Evolutionary conservation across 2,329 filamentous ascomycete species (phyloP), one percentile per base, ranked within the genome.

Genomic region (Immersiporthe knoxdaviesiana): DNA sequence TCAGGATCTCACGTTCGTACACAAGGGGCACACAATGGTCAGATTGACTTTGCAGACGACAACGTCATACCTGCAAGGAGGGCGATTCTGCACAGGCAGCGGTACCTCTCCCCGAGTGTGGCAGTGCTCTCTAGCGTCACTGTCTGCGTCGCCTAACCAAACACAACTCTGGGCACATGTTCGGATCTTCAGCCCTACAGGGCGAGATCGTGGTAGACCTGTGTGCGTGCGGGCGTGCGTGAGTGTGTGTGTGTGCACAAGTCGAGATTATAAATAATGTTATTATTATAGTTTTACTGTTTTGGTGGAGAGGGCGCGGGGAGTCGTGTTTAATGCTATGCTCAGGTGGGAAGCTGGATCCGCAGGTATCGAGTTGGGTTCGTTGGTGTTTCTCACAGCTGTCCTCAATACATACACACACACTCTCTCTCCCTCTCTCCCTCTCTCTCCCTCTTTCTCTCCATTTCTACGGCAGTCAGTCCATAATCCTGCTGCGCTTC

Each of bases 91-190:
- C 6, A 37, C 60, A 54, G 62, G 59, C 32, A 66, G 64, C n/a
- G 63, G 68, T 70, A 63, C 70, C 27, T 6, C 18, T 47, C 47
- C 66, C 52, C 56, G 32, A 72, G 50, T 41, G 70, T 70, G 70
- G 70, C 70, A 66, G 66, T 72, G 70, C 69, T 70, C 60, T 63
- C 60, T 70, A 72, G 70, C 66, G 66, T 39, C n/a, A 32, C 39
- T 24, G 37, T 41, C 21, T 37, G 18, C 56, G 30, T 27, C 37
- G 14, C 32, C 30, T 44, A 41, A 41, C 41, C 65, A 65, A 58
- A 54, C 30, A 61, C 18, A n/a, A 47, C 1, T 37, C 24, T 18
- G 52, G 32, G 56, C 24, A 47, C 24, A 21, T 58, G 5, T 59
- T 65, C 59, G 62, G 61, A 30, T 60, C 58, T 62, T 72, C 70